Conservation (phyloP, 495 filamentous ascomycete species). For the Hypoxylon trugodes region DNA sequence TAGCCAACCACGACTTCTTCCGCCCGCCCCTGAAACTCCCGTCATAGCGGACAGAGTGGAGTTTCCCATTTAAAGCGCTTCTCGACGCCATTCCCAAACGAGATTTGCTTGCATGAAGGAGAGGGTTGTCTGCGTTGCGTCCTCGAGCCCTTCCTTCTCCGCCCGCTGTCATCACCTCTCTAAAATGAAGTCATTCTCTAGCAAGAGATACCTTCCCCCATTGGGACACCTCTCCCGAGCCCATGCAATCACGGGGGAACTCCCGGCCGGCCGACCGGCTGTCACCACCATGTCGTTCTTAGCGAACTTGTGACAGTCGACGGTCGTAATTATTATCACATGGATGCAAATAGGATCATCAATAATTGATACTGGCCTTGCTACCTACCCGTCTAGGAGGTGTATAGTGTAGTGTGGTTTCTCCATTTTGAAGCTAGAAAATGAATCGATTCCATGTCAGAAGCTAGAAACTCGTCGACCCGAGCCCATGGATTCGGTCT, state of each 20-base stretch:
- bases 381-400: no score
- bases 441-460: background rate
- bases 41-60: constrained; percentile 29
- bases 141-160: constrained; percentile 7
- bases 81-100: constrained; percentile 24
- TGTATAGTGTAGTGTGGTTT: background rate
- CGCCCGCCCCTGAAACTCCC: constrained; percentile 23
- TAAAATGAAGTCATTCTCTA: constrained; percentile 9
- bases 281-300: background rate
- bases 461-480: constrained; percentile 13
- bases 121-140: background rate
- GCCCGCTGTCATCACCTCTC: background rate
- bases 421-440: no score
- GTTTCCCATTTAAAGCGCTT: constrained; percentile 17
- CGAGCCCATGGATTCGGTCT: constrained; percentile 18
- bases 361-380: no score
- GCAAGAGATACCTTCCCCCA: background rate
- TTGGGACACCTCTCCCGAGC: constrained; percentile 1
- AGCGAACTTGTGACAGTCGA: background rate
- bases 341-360: no score
- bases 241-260: constrained; percentile 16
- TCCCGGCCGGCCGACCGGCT: background rate
- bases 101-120: constrained; percentile 23
- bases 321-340: background rate
- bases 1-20: constrained; percentile 4